Percentiles rank a stretch among this genome's conserved stretches.
These are phyloP conservation scores for Clitopilus hobsonii DNA, from an alignment of 768 basidiomycete genomes.

Conservation along the genomic window DNA sequence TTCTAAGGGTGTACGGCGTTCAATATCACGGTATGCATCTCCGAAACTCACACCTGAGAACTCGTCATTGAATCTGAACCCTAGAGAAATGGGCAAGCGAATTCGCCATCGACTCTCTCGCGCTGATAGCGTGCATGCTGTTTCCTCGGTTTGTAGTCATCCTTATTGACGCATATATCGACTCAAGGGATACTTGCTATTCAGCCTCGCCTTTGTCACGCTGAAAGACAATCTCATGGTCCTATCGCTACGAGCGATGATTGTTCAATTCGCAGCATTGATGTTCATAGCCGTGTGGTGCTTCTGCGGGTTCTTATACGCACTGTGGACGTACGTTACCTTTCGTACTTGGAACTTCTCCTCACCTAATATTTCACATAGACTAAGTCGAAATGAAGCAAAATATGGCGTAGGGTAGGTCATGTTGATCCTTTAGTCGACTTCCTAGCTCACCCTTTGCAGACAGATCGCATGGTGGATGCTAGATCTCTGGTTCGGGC, in stretches of 20 bases:
- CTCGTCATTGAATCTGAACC: background rate
- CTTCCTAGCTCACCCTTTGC: constrained; percentile 3
- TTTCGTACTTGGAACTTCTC: background rate
- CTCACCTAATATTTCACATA: constrained; percentile 21
- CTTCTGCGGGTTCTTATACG: constrained; percentile 90
- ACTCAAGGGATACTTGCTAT: constrained; percentile 3
- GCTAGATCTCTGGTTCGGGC: constrained; percentile 91
- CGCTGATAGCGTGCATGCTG: constrained; percentile 84
- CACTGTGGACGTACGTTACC: constrained; percentile 80
- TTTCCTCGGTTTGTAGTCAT: constrained; percentile 64
- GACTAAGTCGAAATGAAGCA: constrained; percentile 58
- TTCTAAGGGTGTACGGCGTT: constrained; percentile 78
- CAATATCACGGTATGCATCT: constrained; percentile 52
- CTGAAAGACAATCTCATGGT: constrained; percentile 79
- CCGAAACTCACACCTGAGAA: background rate
- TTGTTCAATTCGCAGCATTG: constrained; percentile 79
- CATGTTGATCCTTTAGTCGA: background rate
- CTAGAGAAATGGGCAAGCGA: constrained; percentile 66
- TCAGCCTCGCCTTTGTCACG: constrained; percentile 85
- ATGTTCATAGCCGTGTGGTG: constrained; percentile 88
- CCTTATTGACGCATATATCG: background rate
- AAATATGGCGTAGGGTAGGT: constrained; percentile 28
- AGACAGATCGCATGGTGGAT: constrained; percentile 88
- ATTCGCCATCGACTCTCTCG: constrained; percentile 78
- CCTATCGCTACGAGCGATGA: constrained; percentile 85